Base-by-base conservation (phyloP, 78 protist species). In the Speleostelium caveatum region DNA sequence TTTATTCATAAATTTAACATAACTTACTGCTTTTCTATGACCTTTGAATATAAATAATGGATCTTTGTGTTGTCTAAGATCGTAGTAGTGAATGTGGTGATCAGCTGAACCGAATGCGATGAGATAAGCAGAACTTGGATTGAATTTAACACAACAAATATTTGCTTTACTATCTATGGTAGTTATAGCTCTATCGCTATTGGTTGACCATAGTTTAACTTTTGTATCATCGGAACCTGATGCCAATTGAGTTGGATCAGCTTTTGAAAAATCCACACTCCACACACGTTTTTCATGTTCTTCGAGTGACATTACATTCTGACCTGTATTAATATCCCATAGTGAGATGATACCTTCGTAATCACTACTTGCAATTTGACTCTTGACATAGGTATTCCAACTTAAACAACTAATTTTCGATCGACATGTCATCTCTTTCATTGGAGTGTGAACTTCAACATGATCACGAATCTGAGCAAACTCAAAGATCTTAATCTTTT, bases 241-340 rank as follows among this genome's bases (percentile, higher is more conserved):
- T 12, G 94, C 97, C 5, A 95, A 76, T 32, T 55, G 86, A 1
- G 79, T 62, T 14, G 95, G 95, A 59, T 95, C 94, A 6, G 79
- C 35, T 2, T 73, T 72, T 30, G 87, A 71, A 33, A 95, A 92
- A 30, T 95, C 95, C 3, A 95, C 97, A 76, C 78, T 63, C 97
- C 97, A 93, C 1, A 76, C 95, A 26, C 96, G 58, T 67, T 90
- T 89, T 61, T 94, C 96, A 75, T 94, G 96, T 56, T 94, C 96
- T 26, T 86, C 86, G 75, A 85, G 61, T 55, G 61, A 28, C 75
- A 32, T 19, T 19, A 71, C 33, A 22, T 56, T 53, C 69, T 75
- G 93, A 14, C 96, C 95, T 10, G 92, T 76, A 62, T 61, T 62
- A 1, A 74, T 73, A 26, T 95, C 97, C 95, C 97, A 95, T 60